phyloP scores from a whole-genome alignment of 768 basidiomycete species.

The Trametes punicea region DNA sequence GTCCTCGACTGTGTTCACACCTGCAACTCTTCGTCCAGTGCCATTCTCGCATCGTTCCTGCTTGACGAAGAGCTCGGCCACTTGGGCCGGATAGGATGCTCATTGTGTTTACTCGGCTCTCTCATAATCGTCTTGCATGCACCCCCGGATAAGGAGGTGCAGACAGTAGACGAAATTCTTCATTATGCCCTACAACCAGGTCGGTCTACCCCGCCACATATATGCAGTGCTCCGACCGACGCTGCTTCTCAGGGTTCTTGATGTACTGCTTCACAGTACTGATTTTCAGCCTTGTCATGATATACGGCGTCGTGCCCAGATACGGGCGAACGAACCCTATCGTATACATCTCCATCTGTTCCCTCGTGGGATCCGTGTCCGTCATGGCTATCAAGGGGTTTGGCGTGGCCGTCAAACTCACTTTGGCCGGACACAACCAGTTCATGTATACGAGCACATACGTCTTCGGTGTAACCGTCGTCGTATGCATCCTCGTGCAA shows the following conservation, averaged over 20 bases:
- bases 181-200: slow-evolving; percentile 92
- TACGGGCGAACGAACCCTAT: slow-evolving; percentile 86
- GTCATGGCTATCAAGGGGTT: slow-evolving; percentile 99
- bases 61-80: slow-evolving; percentile 93
- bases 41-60: slow-evolving; percentile 89
- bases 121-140: slow-evolving; percentile 95
- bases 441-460: slow-evolving; percentile 95
- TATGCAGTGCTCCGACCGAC: not conserved
- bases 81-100: slow-evolving; percentile 84
- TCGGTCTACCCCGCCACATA: slow-evolving; percentile 33
- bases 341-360: slow-evolving; percentile 96
- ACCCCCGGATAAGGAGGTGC: slow-evolving; percentile 89
- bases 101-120: slow-evolving; percentile 80
- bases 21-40: slow-evolving; percentile 43
- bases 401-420: slow-evolving; percentile 94
- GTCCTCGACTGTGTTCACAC: not conserved
- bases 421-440: slow-evolving; percentile 90
- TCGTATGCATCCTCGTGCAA: slow-evolving; percentile 82
- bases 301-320: slow-evolving; percentile 78
- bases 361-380: slow-evolving; percentile 92
- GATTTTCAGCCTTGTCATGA: slow-evolving; percentile 81
- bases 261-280: slow-evolving; percentile 85
- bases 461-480: slow-evolving; percentile 82
- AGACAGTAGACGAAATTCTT: slow-evolving; percentile 92
- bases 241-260: slow-evolving; percentile 64